Percentiles rank a stretch among this genome's conserved stretches.
These are phyloP conservation scores for Taphrina confusa DNA, from an alignment of 1,139 yeast genomes.

Conservation along the genomic window DNA sequence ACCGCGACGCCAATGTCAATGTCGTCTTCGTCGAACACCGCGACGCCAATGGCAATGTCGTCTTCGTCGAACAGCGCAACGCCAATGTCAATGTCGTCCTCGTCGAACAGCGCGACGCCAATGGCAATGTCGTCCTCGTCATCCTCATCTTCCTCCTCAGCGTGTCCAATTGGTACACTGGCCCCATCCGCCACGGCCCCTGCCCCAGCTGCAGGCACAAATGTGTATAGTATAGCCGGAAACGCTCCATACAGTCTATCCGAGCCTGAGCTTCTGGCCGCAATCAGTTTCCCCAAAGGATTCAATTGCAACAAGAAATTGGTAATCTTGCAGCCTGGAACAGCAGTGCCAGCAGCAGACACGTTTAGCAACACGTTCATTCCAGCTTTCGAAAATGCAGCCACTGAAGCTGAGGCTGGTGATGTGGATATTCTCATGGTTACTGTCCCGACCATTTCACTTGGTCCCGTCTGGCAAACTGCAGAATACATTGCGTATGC, in stretches of 20 bases:
- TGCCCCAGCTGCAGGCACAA: slow-evolving; percentile 17
- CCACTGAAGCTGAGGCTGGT: neutral
- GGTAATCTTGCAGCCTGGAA: slow-evolving; percentile 23
- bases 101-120: neutral
- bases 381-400: slow-evolving; percentile 13
- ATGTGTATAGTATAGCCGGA: slow-evolving; percentile 6
- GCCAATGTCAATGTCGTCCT: neutral
- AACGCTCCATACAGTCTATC: neutral
- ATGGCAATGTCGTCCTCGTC: neutral
- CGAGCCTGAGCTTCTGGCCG: slow-evolving; percentile 3
- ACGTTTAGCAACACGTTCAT: slow-evolving; percentile 17
- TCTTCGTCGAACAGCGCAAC: neutral
- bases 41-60: neutral
- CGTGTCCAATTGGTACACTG: slow-evolving; percentile 13
- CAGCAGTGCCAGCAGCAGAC: slow-evolving; percentile 22
- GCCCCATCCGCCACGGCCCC: slow-evolving; percentile 18
- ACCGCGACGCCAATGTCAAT: neutral
- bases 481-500: slow-evolving; percentile 33
- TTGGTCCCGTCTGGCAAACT: slow-evolving; percentile 10
- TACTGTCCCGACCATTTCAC: neutral
- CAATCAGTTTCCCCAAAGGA: slow-evolving; percentile 26
- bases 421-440: slow-evolving; percentile 18
- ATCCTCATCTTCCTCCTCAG: neutral
- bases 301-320: slow-evolving; percentile 17
- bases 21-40: neutral